phyloP scores from a whole-genome alignment of 2,329 filamentous ascomycete genomes.

The Talaromyces sp. region DNA sequence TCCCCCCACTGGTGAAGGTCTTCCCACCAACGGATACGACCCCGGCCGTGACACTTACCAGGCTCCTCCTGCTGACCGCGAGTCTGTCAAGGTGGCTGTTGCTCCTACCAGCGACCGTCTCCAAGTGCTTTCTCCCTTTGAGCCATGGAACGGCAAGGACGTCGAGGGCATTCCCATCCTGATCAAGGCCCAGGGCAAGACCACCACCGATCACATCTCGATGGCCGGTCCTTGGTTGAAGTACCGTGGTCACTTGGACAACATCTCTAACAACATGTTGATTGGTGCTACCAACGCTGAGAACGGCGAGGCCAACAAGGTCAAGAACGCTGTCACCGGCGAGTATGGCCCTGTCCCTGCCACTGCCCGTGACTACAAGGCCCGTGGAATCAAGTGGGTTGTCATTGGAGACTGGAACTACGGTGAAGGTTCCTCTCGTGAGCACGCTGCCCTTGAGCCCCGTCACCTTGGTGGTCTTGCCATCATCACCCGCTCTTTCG shows the following conservation, averaged over 20 bases:
- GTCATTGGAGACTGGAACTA: slow-evolving; percentile 99
- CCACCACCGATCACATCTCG: slow-evolving; percentile 94
- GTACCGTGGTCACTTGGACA: slow-evolving; percentile 97
- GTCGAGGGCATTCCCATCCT: slow-evolving; percentile 77
- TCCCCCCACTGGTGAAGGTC: slow-evolving; percentile 71
- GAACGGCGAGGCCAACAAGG: slow-evolving; percentile 96
- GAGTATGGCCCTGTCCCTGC: slow-evolving; percentile 85
- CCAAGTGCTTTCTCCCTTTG: slow-evolving; percentile 82
- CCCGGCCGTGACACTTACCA: slow-evolving; percentile 92
- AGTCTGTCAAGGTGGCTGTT: slow-evolving; percentile 69
- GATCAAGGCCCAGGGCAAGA: slow-evolving; percentile 96
- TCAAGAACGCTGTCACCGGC: slow-evolving; percentile 82
- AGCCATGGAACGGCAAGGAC: slow-evolving; percentile 89
- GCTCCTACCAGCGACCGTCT: slow-evolving; percentile 89
- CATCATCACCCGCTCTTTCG: slow-evolving; percentile 92
- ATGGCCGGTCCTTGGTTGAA: slow-evolving; percentile 97
- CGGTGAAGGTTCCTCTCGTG: slow-evolving; percentile 93
- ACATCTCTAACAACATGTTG: slow-evolving; percentile 99
- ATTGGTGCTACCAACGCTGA: slow-evolving; percentile 95
- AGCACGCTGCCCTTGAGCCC: slow-evolving; percentile 96
- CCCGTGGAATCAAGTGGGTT: slow-evolving; percentile 92
- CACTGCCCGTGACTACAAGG: slow-evolving; percentile 97
- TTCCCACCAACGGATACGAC: slow-evolving; percentile 80
- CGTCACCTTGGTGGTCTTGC: slow-evolving; percentile 94
- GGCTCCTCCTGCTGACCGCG: slow-evolving; percentile 77